phyloP scores from a whole-genome alignment of 805 yeast species.

The Lachancea waltii region DNA sequence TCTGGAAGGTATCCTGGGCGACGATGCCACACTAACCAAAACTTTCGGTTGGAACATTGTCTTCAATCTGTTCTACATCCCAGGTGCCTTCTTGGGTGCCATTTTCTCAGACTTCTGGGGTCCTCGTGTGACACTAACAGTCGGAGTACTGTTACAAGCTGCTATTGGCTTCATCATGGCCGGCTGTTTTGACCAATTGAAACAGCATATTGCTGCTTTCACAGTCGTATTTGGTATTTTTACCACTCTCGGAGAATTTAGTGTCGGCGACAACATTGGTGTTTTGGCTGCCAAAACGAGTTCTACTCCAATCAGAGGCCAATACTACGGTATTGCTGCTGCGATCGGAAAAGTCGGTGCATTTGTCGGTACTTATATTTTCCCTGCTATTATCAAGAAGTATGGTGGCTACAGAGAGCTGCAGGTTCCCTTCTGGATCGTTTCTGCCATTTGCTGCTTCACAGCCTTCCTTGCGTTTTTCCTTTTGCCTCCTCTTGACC shows the following conservation, averaged over 20 bases:
- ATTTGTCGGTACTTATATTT: slow-evolving; percentile 80
- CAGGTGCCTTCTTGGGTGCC: slow-evolving; percentile 90
- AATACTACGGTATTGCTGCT: slow-evolving; percentile 85
- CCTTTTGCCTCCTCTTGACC: slow-evolving; percentile 75
- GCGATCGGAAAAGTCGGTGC: slow-evolving; percentile 92
- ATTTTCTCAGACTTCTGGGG: slow-evolving; percentile 78
- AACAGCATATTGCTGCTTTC: slow-evolving; percentile 64
- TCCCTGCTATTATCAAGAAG: slow-evolving; percentile 68
- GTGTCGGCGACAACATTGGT: slow-evolving; percentile 92
- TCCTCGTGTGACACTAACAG: slow-evolving; percentile 70
- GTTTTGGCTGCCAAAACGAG: slow-evolving; percentile 78
- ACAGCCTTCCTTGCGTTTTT: slow-evolving; percentile 65
- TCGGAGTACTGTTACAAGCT: slow-evolving; percentile 70
- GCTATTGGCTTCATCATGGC: slow-evolving; percentile 81
- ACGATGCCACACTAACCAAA: slow-evolving; percentile 56
- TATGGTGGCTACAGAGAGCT: slow-evolving; percentile 57
- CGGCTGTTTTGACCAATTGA: slow-evolving; percentile 51
- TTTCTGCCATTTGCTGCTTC: slow-evolving; percentile 68
- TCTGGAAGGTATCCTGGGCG: slow-evolving; percentile 48
- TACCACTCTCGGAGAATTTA: slow-evolving; percentile 82
- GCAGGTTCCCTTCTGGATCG: slow-evolving; percentile 75
- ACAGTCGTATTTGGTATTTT: slow-evolving; percentile 86
- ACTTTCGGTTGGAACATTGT: slow-evolving; percentile 92
- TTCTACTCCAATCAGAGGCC: slow-evolving; percentile 85
- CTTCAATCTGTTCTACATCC: slow-evolving; percentile 78